Evolutionary conservation across 106 monocot species (phyloP), one percentile per base, ranked within the genome.

Genomic region (Dioscorea zingiberensis): DNA sequence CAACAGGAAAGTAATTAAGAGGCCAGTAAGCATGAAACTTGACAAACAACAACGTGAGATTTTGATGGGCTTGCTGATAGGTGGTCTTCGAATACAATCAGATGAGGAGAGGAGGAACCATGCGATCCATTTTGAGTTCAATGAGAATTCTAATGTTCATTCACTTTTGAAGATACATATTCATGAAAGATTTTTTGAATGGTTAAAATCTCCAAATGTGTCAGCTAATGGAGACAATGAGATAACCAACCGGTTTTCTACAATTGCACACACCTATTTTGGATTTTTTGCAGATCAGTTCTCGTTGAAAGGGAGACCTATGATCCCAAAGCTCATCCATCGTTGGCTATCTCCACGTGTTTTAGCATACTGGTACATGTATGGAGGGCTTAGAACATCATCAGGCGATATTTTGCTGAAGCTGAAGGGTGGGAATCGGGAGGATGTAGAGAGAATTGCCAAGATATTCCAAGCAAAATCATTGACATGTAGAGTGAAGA

Each of bases 291-390:
- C 82, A 7, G 78, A 86, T 13, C 86, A 92, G 59, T 89, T 98
- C 64, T 65, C 73, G 67, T 51, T 48, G 13, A 86, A 78, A 61
- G 80, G 80, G 0, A 71, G 60, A 18, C 75, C 78, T 4, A 56
- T 54, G 46, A 48, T 93, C 59, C 98, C 98, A 25, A 86, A 80
- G 62, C 81, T 98, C 48, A 80, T 93, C 25, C 86, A 92, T 67
- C 76, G 93, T 57, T 98, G 98, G 98, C 48, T 86, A 26, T 86
- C 92, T 4, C 66, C 62, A 24, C 84, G 86, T 30, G 80, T 84
- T 47, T 27, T 98, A 45, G 92, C 98, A 25, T 98, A 98, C 59
- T 98, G 98, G 98, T 98, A 82, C 75, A 93, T 98, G 92, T 87
- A 84, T 67, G 86, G 77, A 17, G 93, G 98, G 1, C 66, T 84